Conservation (phyloP, 768 basidiomycete genomes). For the Butyriboletus loyo region DNA sequence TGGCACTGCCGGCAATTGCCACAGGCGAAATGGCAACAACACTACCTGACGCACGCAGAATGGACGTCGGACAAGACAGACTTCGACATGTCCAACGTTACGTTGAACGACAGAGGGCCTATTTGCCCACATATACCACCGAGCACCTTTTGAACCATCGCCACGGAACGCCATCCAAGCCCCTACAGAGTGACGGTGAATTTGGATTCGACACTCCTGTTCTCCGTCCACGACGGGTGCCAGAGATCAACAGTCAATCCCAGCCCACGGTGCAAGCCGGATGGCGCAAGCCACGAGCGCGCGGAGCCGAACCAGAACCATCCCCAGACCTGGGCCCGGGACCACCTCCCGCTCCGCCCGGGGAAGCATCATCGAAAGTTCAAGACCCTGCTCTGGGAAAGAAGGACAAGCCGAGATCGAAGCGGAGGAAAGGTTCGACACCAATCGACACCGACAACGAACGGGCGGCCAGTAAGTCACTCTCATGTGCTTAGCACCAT, state of each 20-base stretch:
- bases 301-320: neutral
- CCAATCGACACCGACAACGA: conserved; percentile 33
- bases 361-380: neutral
- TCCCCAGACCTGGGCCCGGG: neutral
- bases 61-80: conserved; percentile 38
- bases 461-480: conserved; percentile 34
- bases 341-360: neutral
- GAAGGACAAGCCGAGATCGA: conserved; percentile 25
- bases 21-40: too few relatives aligned
- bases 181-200: conserved; percentile 9
- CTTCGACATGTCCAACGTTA: conserved; percentile 43
- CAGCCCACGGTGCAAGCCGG: neutral
- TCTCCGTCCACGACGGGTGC: conserved; percentile 48
- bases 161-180: conserved; percentile 11
- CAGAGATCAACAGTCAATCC: conserved; percentile 11
- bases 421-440: conserved; percentile 18
- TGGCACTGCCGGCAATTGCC: too few relatives aligned
- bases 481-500: neutral
- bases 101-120: conserved; percentile 46
- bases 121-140: conserved; percentile 41
- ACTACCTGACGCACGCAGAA: too few relatives aligned
- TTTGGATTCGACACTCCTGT: conserved; percentile 55
- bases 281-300: neutral
- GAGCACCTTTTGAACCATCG: conserved; percentile 33
- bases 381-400: conserved; percentile 4